Percentiles rank a stretch among this genome's conserved stretches.
Conservation (phyloP, 2,329 filamentous ascomycete species). For the Didymellaceae sp. region DNA sequence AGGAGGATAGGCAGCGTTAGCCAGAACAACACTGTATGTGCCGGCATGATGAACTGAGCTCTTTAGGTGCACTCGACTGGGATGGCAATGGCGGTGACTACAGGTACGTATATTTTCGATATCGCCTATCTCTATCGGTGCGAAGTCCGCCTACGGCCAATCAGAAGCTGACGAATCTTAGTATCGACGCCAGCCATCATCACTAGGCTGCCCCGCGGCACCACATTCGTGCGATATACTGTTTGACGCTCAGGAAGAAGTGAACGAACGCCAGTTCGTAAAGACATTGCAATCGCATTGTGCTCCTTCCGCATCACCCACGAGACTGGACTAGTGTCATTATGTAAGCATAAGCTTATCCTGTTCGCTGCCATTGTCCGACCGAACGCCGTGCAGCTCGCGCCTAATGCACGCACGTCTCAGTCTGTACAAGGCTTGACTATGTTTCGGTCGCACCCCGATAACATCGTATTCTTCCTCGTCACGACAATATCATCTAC, state of each 20-base stretch:
- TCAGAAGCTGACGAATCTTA: constrained; percentile 6
- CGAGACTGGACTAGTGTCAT: constrained; percentile 2
- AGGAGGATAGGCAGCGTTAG: constrained; percentile 35
- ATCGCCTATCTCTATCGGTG: constrained; percentile 16
- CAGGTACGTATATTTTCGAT: constrained; percentile 2
- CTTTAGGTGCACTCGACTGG: background rate
- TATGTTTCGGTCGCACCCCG: too few species aligned
- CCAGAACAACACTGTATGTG: constrained; percentile 29
- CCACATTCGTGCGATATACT: too few species aligned
- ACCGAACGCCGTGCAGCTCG: constrained; percentile 2
- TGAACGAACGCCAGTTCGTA: constrained; percentile 1
- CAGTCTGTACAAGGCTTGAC: background rate
- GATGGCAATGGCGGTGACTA: constrained; percentile 10
- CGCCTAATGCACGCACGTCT: constrained; percentile 2
- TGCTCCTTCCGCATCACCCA: background rate
- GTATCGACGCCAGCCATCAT: constrained; percentile 1
- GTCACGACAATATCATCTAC: background rate
- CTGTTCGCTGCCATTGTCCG: background rate
- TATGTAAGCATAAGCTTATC: constrained; percentile 1
- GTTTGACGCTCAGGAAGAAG: too few species aligned
- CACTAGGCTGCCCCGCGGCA: background rate
- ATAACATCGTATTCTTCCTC: too few species aligned
- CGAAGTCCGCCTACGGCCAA: constrained; percentile 8
- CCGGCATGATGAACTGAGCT: constrained; percentile 25
- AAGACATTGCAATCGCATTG: background rate